Percentiles rank a stretch among this genome's conserved stretches.
Evolutionary conservation across 306 rosid species (phyloP).

Genomic region (Benincasa hispida): DNA sequence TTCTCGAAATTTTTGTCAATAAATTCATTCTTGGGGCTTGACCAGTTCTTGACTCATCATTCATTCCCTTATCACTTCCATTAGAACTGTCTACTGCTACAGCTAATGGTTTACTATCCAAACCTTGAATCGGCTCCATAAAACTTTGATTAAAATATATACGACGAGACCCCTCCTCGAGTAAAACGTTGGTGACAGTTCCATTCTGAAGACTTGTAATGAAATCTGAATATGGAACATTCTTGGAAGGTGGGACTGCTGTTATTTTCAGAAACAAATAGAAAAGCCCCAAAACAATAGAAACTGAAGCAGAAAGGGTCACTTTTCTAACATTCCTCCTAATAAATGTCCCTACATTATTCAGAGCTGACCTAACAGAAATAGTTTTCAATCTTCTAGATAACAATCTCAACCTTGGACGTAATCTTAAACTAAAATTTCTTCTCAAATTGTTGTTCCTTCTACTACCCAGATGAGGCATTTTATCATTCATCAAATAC

Average conservation of each 20-base stretch:
- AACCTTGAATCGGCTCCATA: conserved; percentile 20
- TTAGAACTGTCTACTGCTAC: conserved; percentile 12
- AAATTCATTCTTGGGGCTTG: conserved; percentile 19
- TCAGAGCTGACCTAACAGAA: conserved; percentile 41
- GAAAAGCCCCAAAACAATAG: conserved; percentile 49
- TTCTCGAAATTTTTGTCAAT: conserved; percentile 27
- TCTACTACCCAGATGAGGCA: conserved; percentile 28
- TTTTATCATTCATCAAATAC: conserved; percentile 36
- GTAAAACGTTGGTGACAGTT: conserved; percentile 48
- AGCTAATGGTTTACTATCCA: conserved; percentile 23
- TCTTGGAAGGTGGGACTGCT: conserved; percentile 42
- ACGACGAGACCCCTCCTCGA: conserved; percentile 89
- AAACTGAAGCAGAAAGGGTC: conserved; percentile 40
- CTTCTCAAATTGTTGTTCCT: conserved; percentile 27
- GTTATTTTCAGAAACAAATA: conserved; percentile 58
- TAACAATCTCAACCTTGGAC: conserved; percentile 64
- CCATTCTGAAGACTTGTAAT: conserved; percentile 49
- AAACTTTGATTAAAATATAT: conserved; percentile 43
- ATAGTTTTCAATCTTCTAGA: conserved; percentile 40
- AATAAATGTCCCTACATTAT: conserved; percentile 34
- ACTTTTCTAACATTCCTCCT: conserved; percentile 46
- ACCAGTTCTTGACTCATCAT: conserved; percentile 25
- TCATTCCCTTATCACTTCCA: conserved; percentile 21
- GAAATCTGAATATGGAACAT: conserved; percentile 81
- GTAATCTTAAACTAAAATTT: conserved; percentile 59